Evolutionary conservation across 257 asterid species (phyloP).

Genomic region (Nicotiana attenuata): DNA sequence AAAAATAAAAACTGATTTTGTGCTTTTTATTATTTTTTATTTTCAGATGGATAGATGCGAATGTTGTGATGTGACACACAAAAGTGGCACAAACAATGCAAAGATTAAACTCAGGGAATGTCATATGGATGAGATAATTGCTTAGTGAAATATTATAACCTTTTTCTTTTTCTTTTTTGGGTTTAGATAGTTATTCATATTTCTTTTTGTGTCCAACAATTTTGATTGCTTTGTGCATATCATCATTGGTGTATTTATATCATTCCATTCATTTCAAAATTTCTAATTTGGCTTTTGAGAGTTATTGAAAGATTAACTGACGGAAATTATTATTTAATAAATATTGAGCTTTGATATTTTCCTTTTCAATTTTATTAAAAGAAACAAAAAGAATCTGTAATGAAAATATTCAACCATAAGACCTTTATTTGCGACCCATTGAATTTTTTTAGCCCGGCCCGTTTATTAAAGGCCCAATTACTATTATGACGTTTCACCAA

Average conservation of each 20-base stretch:
- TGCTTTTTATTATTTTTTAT: not conserved
- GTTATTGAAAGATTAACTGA: not conserved
- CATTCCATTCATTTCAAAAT: not conserved
- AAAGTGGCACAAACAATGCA: not conserved
- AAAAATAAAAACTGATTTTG: no score
- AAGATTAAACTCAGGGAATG: constrained; percentile 19
- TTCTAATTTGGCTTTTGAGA: not conserved
- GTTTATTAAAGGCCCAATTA: no score
- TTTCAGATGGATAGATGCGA: constrained; percentile 29
- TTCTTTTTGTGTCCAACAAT: not conserved
- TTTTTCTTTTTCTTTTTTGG: not conserved
- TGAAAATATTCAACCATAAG: no score
- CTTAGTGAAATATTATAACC: not conserved
- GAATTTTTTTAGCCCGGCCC: no score
- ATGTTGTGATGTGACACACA: constrained; percentile 19
- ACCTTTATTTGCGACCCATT: no score
- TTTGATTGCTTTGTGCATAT: not conserved
- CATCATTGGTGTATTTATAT: not conserved
- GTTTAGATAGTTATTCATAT: not conserved
- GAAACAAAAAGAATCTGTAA: no score
- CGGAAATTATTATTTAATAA: not conserved
- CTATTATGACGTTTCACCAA: no score
- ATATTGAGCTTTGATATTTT: not conserved
- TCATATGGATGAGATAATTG: constrained; percentile 10
- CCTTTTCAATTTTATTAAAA: no score